Base-by-base conservation (phyloP, 2,329 filamentous ascomycete species). In the Fusarium tricinctum region DNA sequence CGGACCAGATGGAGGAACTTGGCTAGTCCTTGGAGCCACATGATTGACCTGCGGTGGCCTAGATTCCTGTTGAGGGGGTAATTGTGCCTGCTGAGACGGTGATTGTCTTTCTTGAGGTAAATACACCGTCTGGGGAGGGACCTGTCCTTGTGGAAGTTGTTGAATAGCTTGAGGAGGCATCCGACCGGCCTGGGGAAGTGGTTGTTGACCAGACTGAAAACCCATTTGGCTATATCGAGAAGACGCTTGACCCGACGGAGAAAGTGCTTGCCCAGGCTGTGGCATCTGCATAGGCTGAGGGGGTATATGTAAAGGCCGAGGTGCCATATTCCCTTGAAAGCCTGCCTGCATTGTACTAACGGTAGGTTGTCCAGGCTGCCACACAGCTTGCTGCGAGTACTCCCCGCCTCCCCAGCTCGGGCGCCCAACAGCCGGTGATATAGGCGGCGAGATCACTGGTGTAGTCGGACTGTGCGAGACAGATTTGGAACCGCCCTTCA, bases 401-500 rank as follows among this genome's bases (percentile, higher is more conserved):
- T 72, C 69, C 5, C 68, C 66, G 10, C 71, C 69, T 15, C 66
- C 64, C 71, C 71, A 73, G 17, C 49, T 56, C 8, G 61, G 61
- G 14, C 57, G 38, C 3, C 51, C 46, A 3, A 47, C 52, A 35
- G n/a, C 51, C 20, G 65, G 51, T 3, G 64, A 54, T 17, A 65
- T 60, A 44, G 58, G 62, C 3, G 71, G 62, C 33, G 58, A 59
- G 3, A 48, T 42, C 10, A 66, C 35, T 5, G 67, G 62, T 2
- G 60, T 64, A 9, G 69, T 71, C 9, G 71, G 69, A 6, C 62
- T 73, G 2, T 62, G 64, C 2, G 62, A 53, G n/a, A 57, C 58
- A 47, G 72, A 58, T 14, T 74, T 74, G 22, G 59, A 59, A 8
- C 72, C 69, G 8, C 69, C 71, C 28, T 74, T 74, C 39, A 72